Evolutionary conservation across 208 protist genomes (phyloP).

Genomic region (Acanthamoeba triangularis): DNA sequence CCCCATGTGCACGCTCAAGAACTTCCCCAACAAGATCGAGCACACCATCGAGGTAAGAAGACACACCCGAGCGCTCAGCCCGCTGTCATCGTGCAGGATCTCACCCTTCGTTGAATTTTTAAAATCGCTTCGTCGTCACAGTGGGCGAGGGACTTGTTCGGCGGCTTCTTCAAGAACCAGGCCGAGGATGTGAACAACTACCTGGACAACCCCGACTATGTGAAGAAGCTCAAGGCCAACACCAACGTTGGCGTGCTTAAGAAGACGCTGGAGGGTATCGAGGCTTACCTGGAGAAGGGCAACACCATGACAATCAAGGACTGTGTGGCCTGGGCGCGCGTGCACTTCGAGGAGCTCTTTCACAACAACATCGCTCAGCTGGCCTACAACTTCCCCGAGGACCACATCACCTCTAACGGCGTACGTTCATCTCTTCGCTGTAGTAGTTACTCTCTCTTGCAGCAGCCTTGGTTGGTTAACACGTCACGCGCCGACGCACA

Average conservation of each 20-base stretch:
- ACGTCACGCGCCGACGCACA: not conserved
- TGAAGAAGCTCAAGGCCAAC: not conserved
- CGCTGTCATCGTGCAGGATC: no score
- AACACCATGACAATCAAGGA: constrained; percentile 94
- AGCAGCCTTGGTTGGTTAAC: not conserved
- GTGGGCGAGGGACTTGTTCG: constrained; percentile 92
- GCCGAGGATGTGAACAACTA: constrained; percentile 89
- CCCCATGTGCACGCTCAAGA: constrained; percentile 99
- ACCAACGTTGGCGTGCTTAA: not conserved
- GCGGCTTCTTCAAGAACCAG: constrained; percentile 90
- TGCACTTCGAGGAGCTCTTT: constrained; percentile 97
- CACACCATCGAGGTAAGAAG: constrained; percentile 98
- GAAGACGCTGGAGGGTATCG: constrained; percentile 67
- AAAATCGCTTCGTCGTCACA: constrained; percentile 47
- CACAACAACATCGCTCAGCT: constrained; percentile 97
- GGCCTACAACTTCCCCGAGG: constrained; percentile 98
- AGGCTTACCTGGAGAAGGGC: constrained; percentile 79
- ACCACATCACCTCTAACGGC: constrained; percentile 93
- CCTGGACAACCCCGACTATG: constrained; percentile 47
- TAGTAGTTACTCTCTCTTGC: not conserved
- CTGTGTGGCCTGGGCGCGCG: constrained; percentile 96
- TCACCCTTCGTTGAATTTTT: no score
- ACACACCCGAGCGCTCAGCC: not conserved
- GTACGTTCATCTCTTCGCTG: not conserved
- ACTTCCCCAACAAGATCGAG: constrained; percentile 99